phyloP scores from a whole-genome alignment of 305 asterid genomes.

The Fraxinus sp. region DNA sequence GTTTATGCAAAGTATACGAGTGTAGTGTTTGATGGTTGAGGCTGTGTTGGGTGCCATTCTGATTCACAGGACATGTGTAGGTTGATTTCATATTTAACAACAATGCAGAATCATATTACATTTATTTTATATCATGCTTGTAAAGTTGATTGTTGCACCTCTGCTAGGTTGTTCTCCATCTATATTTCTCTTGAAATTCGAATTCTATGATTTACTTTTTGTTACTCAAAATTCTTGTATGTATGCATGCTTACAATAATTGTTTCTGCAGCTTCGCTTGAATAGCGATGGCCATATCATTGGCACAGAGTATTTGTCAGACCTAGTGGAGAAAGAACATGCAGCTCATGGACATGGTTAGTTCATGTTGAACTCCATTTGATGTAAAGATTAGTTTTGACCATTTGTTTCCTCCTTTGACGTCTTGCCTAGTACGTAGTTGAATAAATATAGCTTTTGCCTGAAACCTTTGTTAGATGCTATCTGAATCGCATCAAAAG shows the following conservation, averaged over 20 bases:
- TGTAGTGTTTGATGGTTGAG: not conserved
- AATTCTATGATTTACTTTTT: not conserved
- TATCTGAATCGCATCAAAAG: not conserved
- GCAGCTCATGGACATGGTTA: slow-evolving; percentile 76
- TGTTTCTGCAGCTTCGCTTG: slow-evolving; percentile 82
- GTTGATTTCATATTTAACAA: not conserved
- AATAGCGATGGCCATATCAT: slow-evolving; percentile 64
- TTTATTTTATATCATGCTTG: not conserved
- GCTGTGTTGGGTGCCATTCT: not conserved
- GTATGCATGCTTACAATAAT: not conserved
- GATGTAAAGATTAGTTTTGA: slow-evolving; percentile 2
- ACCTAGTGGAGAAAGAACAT: slow-evolving; percentile 94
- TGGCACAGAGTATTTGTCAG: slow-evolving; percentile 90
- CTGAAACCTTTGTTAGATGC: not conserved
- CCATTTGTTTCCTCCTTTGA: slow-evolving; percentile 1
- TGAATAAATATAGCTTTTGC: not conserved
- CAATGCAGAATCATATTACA: not conserved
- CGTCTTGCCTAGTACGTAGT: not conserved
- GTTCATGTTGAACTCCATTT: slow-evolving; percentile 22
- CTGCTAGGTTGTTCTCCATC: not conserved
- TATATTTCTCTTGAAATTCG: not conserved
- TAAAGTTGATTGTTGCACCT: not conserved
- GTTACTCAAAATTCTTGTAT: not conserved
- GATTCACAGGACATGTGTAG: not conserved
- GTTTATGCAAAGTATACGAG: not conserved